Percentiles rank a stretch among this genome's conserved stretches.
Conservation (phyloP, 805 yeast species). For the Ogataea kodamae region DNA sequence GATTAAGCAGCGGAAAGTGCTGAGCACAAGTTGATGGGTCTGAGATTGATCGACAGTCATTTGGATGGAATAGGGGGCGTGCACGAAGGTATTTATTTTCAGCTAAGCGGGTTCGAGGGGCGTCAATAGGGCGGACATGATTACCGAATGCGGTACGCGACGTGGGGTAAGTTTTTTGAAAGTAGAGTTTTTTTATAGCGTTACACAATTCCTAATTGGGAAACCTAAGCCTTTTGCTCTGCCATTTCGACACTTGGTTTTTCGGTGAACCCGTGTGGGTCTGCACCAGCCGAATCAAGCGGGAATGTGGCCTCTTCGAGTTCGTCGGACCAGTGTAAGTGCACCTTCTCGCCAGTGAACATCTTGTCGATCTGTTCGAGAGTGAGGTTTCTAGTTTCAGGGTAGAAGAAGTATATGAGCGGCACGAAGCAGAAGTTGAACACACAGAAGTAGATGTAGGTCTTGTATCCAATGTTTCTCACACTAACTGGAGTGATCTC, state of each 20-base stretch:
- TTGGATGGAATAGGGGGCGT: not conserved
- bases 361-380: slow-evolving; percentile 67
- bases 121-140: slow-evolving; percentile 9
- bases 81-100: slow-evolving; percentile 2
- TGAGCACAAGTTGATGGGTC: slow-evolving; percentile 27
- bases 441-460: slow-evolving; percentile 46
- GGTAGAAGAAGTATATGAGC: slow-evolving; percentile 51
- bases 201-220: not conserved
- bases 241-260: slow-evolving; percentile 3
- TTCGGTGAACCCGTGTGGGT: slow-evolving; percentile 2
- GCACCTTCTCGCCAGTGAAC: slow-evolving; percentile 33
- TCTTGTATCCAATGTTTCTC: slow-evolving; percentile 49
- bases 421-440: slow-evolving; percentile 58
- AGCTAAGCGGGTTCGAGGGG: too few relatives aligned
- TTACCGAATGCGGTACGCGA: slow-evolving; percentile 1
- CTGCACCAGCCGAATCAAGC: not conserved
- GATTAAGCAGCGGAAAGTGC: slow-evolving; percentile 32
- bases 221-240: not conserved
- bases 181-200: too few relatives aligned
- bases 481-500: slow-evolving; percentile 57
- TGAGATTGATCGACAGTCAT: slow-evolving; percentile 24
- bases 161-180: slow-evolving; percentile 4
- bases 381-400: slow-evolving; percentile 64
- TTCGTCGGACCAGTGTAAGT: slow-evolving; percentile 13
- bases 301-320: slow-evolving; percentile 8